Evolutionary conservation across 1,284 basidiomycete genomes (phyloP).

Genomic region (Ganoderma boninense): DNA sequence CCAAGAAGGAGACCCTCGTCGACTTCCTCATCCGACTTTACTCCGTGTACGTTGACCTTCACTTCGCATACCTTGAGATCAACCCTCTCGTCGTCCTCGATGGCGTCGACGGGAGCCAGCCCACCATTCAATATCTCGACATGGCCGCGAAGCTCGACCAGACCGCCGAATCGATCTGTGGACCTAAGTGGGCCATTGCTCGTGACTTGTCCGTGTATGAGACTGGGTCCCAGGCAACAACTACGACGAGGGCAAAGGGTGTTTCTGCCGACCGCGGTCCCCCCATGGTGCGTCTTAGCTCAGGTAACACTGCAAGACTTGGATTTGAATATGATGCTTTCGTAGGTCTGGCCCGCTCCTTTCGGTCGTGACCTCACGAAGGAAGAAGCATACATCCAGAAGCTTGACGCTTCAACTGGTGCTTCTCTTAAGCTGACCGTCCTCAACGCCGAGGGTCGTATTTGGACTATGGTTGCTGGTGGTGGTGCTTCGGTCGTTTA

Average conservation of each 20-base stretch:
- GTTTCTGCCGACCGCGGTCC: constrained; percentile 94
- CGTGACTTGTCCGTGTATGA: constrained; percentile 88
- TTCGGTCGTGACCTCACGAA: constrained; percentile 99
- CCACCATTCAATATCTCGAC: constrained; percentile 95
- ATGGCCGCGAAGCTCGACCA: constrained; percentile 99
- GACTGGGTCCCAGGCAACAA: constrained; percentile 49
- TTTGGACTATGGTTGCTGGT: constrained; percentile 99
- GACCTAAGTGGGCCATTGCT: constrained; percentile 98
- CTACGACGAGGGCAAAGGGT: constrained; percentile 52
- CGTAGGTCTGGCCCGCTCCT: constrained; percentile 89
- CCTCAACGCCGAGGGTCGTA: constrained; percentile 92
- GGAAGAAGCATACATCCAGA: constrained; percentile 99
- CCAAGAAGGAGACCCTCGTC: constrained; percentile 87
- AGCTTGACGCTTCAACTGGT: constrained; percentile 96
- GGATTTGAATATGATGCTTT: constrained; percentile 19
- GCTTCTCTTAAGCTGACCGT: constrained; percentile 99
- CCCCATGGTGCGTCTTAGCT: constrained; percentile 76
- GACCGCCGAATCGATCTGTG: constrained; percentile 98
- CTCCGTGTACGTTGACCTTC: constrained; percentile 96
- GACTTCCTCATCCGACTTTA: constrained; percentile 97
- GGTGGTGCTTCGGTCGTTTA: constrained; percentile 85
- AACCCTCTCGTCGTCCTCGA: constrained; percentile 98
- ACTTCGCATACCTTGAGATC: constrained; percentile 99
- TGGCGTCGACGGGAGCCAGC: constrained; percentile 74
- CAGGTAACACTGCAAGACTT: constrained; percentile 20